Base-by-base conservation (phyloP, 75 land plant species). In the Sequoiadendron giganteum region DNA sequence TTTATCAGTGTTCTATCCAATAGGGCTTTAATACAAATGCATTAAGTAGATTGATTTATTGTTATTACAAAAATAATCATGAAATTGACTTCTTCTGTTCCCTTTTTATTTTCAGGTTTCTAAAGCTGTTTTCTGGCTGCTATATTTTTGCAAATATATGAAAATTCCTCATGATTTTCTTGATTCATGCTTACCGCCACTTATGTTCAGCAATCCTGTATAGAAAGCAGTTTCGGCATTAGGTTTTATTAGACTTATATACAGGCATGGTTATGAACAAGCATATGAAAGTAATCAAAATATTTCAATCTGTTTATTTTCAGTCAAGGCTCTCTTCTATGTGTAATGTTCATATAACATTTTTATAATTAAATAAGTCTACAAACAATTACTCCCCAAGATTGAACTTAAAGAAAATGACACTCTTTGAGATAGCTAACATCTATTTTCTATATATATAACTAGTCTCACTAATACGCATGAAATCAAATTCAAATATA, bases 91-190 rank as follows among this genome's bases (percentile, higher is more conserved):
- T 54, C 13, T 10, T 55, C 14, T 19, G 49, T 52, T 25, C 61
- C 75, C 25, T 10, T 58, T 25, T 13, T 85, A 25, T 30, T 85
- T 85, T 77, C 90, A 89, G 90, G 90, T 89, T n/a, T 58, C 49
- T 9, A 89, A 86, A 49, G 85, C 73, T 21, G 89, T 86, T 84
- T 91, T 88, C 25, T 91, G 92, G 92, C 42, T 86, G 32, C 83
- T 85, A 30, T 88, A 88, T 39, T 90, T 91, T 47, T 87, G 89
- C 86, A 91, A 90, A 85, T 90, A 90, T 77, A 68, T 90, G 87
- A 76, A 80, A 48, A 77, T 90, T 68, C 55, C 92, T 40, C 86
- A 85, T 86, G 87, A 90, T 75, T 86, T 91, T 39, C 83, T 88
- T 19, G 91, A 88, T 43, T 90, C 89, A 40, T 85, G 88, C 73